Percentiles rank a stretch among this genome's conserved stretches.
Evolutionary conservation across 257 asterid genomes (phyloP).

Genomic region (Plectranthus barbatus): DNA sequence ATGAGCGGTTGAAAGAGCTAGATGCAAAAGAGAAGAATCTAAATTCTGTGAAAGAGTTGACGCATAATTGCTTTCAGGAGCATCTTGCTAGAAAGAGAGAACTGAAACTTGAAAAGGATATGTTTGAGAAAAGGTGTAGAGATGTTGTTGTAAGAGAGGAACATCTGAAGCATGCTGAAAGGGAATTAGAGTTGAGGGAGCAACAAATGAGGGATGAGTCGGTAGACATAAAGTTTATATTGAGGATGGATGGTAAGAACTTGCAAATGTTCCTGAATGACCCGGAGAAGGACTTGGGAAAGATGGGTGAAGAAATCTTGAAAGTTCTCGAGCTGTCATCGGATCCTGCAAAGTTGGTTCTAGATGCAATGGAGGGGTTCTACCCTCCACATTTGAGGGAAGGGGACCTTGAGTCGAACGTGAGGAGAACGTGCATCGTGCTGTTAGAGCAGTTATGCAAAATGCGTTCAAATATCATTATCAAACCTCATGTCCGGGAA

Average conservation of each 20-base stretch:
- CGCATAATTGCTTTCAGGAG: conserved; percentile 17
- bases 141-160: conserved; percentile 23
- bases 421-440: conserved; percentile 27
- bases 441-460: conserved; percentile 36
- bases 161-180: conserved; percentile 15
- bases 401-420: conserved; percentile 19
- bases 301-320: conserved; percentile 28
- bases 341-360: conserved; percentile 50
- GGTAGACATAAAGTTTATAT: conserved; percentile 17
- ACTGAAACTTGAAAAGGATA: conserved; percentile 18
- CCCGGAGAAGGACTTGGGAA: conserved; percentile 28
- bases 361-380: conserved; percentile 48
- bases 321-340: conserved; percentile 35
- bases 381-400: conserved; percentile 41
- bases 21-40: conserved; percentile 29
- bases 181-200: conserved; percentile 21
- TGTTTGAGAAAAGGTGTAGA: conserved; percentile 21
- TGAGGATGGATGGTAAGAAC: conserved; percentile 40
- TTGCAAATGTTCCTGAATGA: conserved; percentile 40
- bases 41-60: conserved; percentile 21
- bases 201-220: conserved; percentile 12
- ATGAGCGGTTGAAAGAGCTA: conserved; percentile 14
- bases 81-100: conserved; percentile 24
- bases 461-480: conserved; percentile 17
- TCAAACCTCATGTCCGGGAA: conserved; percentile 16